Percentiles rank a stretch among this genome's conserved stretches.
These are phyloP conservation scores for Curvularia spicifera DNA, from an alignment of 2,329 filamentous ascomycete genomes.

Conservation along the genomic window DNA sequence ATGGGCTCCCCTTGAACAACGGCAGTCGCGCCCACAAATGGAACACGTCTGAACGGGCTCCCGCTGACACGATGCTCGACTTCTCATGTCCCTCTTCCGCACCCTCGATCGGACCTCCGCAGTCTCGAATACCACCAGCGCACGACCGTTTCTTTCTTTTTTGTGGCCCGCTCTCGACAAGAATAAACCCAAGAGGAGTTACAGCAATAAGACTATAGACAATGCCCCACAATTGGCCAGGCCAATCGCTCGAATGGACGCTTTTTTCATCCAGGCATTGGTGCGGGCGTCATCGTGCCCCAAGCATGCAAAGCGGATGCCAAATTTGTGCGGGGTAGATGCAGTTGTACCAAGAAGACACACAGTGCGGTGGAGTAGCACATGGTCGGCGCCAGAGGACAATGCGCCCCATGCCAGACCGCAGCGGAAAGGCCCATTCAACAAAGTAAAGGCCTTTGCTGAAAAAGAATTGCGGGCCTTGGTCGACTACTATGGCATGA, in stretches of 20 bases:
- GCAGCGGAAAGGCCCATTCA: conserved; percentile 28
- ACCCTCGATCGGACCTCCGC: conserved; percentile 60
- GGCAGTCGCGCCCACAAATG: conserved; percentile 17
- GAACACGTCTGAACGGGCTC: conserved; percentile 22
- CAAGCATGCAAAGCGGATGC: conserved; percentile 53
- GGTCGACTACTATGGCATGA: conserved; percentile 55
- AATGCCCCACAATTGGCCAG: conserved; percentile 12
- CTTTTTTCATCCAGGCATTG: conserved; percentile 61
- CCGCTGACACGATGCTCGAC: conserved; percentile 63
- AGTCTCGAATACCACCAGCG: conserved; percentile 53
- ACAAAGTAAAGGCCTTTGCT: conserved; percentile 42
- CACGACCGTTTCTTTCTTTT: conserved; percentile 41
- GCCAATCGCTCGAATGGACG: conserved; percentile 50
- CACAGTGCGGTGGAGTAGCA: conserved; percentile 29
- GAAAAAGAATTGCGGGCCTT: conserved; percentile 55
- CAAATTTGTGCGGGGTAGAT: conserved; percentile 20
- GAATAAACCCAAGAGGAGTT: conserved; percentile 22
- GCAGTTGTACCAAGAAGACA: conserved; percentile 13
- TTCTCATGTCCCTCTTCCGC: conserved; percentile 69
- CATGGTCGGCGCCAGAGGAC: conserved; percentile 10
- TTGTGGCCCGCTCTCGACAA: conserved; percentile 35
- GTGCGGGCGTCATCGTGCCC: conserved; percentile 60
- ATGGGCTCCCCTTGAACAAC: conserved; percentile 28
- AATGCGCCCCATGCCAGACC: conserved; percentile 18
- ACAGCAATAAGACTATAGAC: conserved; percentile 27